Conservation (phyloP, 805 yeast species). For the Hanseniaspora pseudoguilliermondii region DNA sequence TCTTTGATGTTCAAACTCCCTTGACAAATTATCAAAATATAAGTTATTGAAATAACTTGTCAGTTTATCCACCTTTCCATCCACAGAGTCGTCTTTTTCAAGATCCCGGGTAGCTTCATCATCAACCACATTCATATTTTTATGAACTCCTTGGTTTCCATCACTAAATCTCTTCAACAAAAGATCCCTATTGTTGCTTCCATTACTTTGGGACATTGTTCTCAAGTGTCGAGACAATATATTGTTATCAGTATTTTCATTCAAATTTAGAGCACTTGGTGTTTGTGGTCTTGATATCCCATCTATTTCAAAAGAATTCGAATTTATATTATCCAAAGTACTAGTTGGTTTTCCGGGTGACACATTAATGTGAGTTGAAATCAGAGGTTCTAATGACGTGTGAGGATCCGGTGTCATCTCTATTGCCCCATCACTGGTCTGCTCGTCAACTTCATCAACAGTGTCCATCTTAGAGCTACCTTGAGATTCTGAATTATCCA, state of each 20-base stretch:
- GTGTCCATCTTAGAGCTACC: neutral
- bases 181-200: neutral
- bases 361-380: neutral
- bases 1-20: conserved; percentile 78
- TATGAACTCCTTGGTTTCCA: neutral
- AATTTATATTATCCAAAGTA: neutral
- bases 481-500: conserved; percentile 30
- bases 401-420: neutral
- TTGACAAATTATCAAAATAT: conserved; percentile 67
- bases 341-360: neutral
- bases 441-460: neutral
- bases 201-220: conserved; percentile 15
- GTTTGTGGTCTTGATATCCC: neutral
- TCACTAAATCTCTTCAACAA: neutral
- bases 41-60: conserved; percentile 59
- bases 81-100: neutral
- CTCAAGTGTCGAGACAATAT: conserved; percentile 11
- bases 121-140: neutral
- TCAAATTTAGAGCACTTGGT: neutral
- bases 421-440: neutral
- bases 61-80: conserved; percentile 45
- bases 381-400: neutral
- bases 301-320: neutral
- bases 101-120: conserved; percentile 27
- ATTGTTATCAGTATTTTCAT: neutral